Conservation (phyloP, 495 filamentous ascomycete genomes). For the Aspergillus taichungensis region DNA sequence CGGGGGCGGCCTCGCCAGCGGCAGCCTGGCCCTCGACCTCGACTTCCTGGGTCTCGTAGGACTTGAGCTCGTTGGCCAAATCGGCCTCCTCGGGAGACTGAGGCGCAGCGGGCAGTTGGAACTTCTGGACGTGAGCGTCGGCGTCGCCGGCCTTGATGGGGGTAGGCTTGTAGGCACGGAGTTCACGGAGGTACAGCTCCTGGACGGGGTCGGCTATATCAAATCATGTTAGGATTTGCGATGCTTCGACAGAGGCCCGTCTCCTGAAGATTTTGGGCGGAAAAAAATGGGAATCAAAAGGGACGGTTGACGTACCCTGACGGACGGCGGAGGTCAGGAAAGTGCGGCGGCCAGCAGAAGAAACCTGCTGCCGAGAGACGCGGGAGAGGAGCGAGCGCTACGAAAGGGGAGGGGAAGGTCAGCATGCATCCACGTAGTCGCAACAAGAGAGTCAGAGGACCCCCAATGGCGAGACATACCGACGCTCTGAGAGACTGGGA, state of each 20-base stretch:
- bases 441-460: too few species aligned
- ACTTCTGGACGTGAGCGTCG: constrained; percentile 86
- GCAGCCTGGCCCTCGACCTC: constrained; percentile 82
- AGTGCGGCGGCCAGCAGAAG: constrained; percentile 60
- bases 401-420: constrained; percentile 16
- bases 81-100: constrained; percentile 85
- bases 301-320: constrained; percentile 26
- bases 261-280: too few species aligned
- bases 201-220: constrained; percentile 83
- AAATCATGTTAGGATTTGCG: constrained; percentile 7
- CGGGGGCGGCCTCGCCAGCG: constrained; percentile 45
- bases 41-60: constrained; percentile 85
- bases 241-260: too few species aligned
- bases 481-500: constrained; percentile 57
- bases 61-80: constrained; percentile 79
- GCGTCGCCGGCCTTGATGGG: constrained; percentile 77
- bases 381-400: constrained; percentile 79
- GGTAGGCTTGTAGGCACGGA: constrained; percentile 84
- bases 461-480: constrained; percentile 35
- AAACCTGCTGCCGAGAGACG: constrained; percentile 58
- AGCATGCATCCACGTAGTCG: constrained; percentile 1
- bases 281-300: neutral
- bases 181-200: constrained; percentile 91
- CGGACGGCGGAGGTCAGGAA: constrained; percentile 55
- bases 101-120: constrained; percentile 67